Percentiles rank a stretch among this genome's conserved stretches.
These are phyloP conservation scores for Fusarium protoensiforme DNA, from an alignment of 2,329 filamentous ascomycete species.

Conservation along the genomic window DNA sequence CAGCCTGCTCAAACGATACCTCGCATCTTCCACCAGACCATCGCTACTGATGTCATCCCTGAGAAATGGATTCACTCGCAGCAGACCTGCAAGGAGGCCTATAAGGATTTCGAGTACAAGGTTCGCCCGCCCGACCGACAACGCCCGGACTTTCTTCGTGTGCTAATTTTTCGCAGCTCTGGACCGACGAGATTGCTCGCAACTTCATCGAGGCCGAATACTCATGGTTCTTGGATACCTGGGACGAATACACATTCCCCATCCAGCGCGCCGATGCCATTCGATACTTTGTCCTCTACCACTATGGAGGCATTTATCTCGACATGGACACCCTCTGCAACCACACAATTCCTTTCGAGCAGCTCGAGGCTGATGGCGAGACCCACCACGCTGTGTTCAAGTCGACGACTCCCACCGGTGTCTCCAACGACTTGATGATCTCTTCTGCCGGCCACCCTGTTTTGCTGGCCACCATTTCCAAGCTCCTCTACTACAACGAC, in stretches of 20 bases:
- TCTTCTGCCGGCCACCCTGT: conserved; percentile 78
- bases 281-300: conserved; percentile 77
- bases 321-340: conserved; percentile 58
- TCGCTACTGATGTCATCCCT: conserved; percentile 76
- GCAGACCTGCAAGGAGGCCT: conserved; percentile 72
- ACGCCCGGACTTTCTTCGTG: neutral
- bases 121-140: conserved; percentile 51
- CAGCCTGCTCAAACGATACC: conserved; percentile 78
- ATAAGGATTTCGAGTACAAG: conserved; percentile 80
- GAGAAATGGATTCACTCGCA: conserved; percentile 73
- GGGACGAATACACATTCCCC: conserved; percentile 74
- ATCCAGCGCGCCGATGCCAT: conserved; percentile 80
- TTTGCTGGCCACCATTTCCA: conserved; percentile 76
- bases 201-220: conserved; percentile 77
- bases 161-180: conserved; percentile 61
- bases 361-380: conserved; percentile 39
- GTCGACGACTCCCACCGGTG: conserved; percentile 77
- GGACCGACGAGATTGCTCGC: conserved; percentile 75
- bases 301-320: conserved; percentile 80
- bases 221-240: conserved; percentile 77
- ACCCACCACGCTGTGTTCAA: conserved; percentile 45
- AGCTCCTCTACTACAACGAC: conserved; percentile 71
- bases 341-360: conserved; percentile 41
- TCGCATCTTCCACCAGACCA: conserved; percentile 82
- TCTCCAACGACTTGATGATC: conserved; percentile 85